A percentile compares a stretch with the other conserved stretches of the same genome.
Evolutionary conservation across 306 rosid species (phyloP).

Genomic region (Dryas octopetala): DNA sequence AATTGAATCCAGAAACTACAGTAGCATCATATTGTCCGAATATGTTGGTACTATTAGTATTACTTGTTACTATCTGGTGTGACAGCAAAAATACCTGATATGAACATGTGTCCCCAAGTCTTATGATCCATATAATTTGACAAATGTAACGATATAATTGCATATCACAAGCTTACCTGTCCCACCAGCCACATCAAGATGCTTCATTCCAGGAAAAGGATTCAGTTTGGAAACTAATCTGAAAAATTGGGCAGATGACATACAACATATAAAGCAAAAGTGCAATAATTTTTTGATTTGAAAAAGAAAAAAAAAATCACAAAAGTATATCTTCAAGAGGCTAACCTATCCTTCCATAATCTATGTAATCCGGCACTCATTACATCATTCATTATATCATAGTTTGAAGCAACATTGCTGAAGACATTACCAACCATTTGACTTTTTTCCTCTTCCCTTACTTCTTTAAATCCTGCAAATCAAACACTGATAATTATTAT

Average conservation of each 20-base stretch:
- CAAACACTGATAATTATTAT: constrained; percentile 1
- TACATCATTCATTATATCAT: constrained; percentile 88
- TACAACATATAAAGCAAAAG: constrained; percentile 16
- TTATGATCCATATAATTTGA: constrained; percentile 18
- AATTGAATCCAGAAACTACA: background rate
- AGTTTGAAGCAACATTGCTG: constrained; percentile 80
- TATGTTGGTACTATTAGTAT: background rate
- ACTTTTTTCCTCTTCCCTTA: constrained; percentile 88
- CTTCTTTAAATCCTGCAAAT: constrained; percentile 74
- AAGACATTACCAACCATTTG: constrained; percentile 84
- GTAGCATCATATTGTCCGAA: background rate
- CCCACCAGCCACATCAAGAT: constrained; percentile 98
- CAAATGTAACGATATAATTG: constrained; percentile 10
- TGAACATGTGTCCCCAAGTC: constrained; percentile 3
- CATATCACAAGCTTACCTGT: constrained; percentile 54
- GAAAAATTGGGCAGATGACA: constrained; percentile 32
- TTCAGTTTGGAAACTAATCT: constrained; percentile 80
- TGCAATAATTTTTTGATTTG: background rate
- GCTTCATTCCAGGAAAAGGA: constrained; percentile 97
- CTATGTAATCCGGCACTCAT: constrained; percentile 96
- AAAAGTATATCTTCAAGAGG: background rate
- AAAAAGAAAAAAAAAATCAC: background rate
- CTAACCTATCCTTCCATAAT: constrained; percentile 94
- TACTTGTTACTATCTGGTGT: background rate
- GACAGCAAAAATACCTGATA: background rate